Base-by-base conservation (phyloP, 306 rosid species). In the Gastrolobium bilobum region DNA sequence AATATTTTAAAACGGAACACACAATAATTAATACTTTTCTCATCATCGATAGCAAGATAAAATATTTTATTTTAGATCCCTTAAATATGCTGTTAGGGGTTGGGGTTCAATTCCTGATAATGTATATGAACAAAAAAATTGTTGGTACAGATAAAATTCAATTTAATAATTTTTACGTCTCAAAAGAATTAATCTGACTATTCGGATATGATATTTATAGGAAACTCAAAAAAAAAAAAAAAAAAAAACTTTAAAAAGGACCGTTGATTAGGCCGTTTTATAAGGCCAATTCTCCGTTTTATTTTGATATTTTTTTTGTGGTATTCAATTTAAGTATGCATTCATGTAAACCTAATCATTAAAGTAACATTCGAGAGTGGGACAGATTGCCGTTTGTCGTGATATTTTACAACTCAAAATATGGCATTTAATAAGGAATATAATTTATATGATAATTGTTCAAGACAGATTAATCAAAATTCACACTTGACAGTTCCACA, bases 361-460 rank as follows among this genome's bases (percentile, higher is more conserved):
- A 52, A 37, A 34, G 34, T 3, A 44, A 9, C 33, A 64, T 35
- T 56, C 13, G 61, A 6, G 29, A 59, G 64, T 58, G 38, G 63
- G 57, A 10, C 82, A 26, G 30, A 8, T 33, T 20, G 7, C 4
- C 37, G 6, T 47, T 58, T 20, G 4, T 53, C 7, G 26, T 26
- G 10, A 33, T 73, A n/a, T n/a, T n/a, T n/a, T n/a, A n/a, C n/a
- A n/a, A n/a, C 81, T 37, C 50, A 10, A 81, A 75, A n/a, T 52
- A 74, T 81, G 71, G 26, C 80, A 81, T 74, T 80, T 15, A 53
- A 35, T 35, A 3, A 53, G 61, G 79, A 33, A 33, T 14, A 5
- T 10, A 57, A 7, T 13, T 13, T 7, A 40, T 4, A 29, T 31
- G 15, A 15, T 40, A 10, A 2, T 42, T 47, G 46, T 59, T 34